Percentiles rank a stretch among this genome's conserved stretches.
phyloP scores from a whole-genome alignment of 192 early-diverging fungal genomes.

The Umbelopsis vinacea region DNA sequence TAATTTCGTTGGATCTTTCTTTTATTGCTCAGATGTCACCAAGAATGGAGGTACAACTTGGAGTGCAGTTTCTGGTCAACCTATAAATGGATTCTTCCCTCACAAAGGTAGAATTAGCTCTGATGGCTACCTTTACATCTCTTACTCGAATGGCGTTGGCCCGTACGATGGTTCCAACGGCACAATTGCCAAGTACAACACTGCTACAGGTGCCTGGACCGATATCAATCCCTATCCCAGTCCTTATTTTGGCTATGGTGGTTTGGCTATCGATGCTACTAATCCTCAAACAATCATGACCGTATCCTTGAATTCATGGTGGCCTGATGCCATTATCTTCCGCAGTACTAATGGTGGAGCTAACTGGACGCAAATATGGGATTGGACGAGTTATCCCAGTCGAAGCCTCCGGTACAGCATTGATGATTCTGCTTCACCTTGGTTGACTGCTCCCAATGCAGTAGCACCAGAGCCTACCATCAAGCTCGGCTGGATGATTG shows the following conservation, averaged over 20 bases:
- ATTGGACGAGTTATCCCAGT: constrained; percentile 2
- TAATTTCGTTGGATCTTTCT: not conserved
- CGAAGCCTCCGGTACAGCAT: not conserved
- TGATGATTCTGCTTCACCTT: not conserved
- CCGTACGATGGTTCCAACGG: not conserved
- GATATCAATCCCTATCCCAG: not conserved
- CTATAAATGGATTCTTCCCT: not conserved
- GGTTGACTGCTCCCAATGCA: not conserved
- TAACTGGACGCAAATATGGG: constrained; percentile 1
- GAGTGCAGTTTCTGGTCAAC: not conserved
- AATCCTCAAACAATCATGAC: constrained; percentile 8
- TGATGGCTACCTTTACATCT: not conserved
- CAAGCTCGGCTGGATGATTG: not conserved
- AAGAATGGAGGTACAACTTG: not conserved
- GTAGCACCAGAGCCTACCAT: not conserved
- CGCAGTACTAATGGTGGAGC: not conserved
- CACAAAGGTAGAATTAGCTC: not conserved
- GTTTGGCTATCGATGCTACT: not conserved
- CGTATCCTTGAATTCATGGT: not conserved
- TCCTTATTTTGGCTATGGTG: not conserved
- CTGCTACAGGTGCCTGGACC: not conserved
- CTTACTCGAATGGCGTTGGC: not conserved
- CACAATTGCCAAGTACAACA: not conserved
- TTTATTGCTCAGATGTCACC: not conserved
- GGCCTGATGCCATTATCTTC: constrained; percentile 6